phyloP scores from a whole-genome alignment of 768 basidiomycete species.

The Mycena epipterygia region DNA sequence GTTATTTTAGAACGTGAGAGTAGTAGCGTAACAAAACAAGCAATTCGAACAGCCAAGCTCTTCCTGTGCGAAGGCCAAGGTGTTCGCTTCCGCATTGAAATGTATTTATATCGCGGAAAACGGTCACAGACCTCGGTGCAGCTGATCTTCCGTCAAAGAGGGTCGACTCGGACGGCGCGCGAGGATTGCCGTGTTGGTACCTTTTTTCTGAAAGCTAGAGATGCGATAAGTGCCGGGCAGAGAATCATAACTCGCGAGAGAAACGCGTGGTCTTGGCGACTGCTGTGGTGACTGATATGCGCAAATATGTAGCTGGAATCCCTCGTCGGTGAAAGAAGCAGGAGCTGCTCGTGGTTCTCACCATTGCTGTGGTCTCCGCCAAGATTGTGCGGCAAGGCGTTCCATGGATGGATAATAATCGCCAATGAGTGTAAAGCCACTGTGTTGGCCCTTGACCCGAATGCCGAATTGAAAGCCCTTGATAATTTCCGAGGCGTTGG shows the following conservation, averaged over 20 bases:
- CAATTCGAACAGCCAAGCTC: background rate
- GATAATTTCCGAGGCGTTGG: too few species aligned
- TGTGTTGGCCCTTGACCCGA: background rate
- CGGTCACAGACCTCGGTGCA: background rate
- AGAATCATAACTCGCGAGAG: too few species aligned
- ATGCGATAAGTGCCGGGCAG: background rate
- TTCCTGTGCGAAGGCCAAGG: constrained; percentile 5
- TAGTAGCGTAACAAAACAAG: background rate
- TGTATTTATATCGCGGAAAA: background rate
- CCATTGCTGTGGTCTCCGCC: background rate
- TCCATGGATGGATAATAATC: too few species aligned
- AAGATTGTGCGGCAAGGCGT: background rate
- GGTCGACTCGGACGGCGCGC: background rate
- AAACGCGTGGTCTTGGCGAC: too few species aligned
- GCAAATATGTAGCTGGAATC: too few species aligned
- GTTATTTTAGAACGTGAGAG: background rate
- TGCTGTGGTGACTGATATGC: too few species aligned
- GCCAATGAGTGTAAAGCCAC: too few species aligned
- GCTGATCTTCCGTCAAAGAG: background rate
- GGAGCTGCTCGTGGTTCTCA: background rate
- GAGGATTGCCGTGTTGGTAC: background rate
- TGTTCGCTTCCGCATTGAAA: background rate
- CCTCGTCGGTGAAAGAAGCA: background rate
- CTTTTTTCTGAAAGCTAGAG: background rate
- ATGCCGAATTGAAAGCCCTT: too few species aligned